Conservation (phyloP, 2,329 filamentous ascomycete genomes). For the Pseudomassariella vexata region DNA sequence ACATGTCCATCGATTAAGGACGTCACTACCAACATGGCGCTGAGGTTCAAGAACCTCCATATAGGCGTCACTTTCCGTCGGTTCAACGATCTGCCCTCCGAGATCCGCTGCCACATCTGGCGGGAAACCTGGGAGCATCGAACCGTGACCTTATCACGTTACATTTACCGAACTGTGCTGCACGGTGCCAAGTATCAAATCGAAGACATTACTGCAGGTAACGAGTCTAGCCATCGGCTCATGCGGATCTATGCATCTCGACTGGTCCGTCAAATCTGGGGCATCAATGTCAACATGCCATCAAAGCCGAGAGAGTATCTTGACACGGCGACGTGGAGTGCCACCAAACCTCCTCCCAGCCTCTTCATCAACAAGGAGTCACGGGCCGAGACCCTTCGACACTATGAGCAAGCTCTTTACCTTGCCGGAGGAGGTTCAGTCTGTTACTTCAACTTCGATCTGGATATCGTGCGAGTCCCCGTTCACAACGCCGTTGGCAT, state of each 20-base stretch:
- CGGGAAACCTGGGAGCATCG: constrained; percentile 9
- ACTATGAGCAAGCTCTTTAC: constrained; percentile 5
- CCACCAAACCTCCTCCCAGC: constrained; percentile 3
- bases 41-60: no score
- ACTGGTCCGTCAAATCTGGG: no score
- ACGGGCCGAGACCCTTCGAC: constrained; percentile 7
- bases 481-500: constrained; percentile 7
- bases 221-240: no score
- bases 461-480: constrained; percentile 7
- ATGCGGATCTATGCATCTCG: no score
- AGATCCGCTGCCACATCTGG: constrained; percentile 11
- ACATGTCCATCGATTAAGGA: no score
- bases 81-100: constrained; percentile 8
- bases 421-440: background rate
- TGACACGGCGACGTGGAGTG: no score
- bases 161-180: no score
- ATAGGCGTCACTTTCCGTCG: background rate
- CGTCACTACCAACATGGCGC: no score
- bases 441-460: constrained; percentile 8
- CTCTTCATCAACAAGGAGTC: constrained; percentile 9
- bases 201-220: no score
- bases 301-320: no score
- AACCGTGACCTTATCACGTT: constrained; percentile 3
- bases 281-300: no score
- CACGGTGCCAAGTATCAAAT: no score